phyloP scores from a whole-genome alignment of 2,329 filamentous ascomycete species.

The Talaromyces amestolkiae region DNA sequence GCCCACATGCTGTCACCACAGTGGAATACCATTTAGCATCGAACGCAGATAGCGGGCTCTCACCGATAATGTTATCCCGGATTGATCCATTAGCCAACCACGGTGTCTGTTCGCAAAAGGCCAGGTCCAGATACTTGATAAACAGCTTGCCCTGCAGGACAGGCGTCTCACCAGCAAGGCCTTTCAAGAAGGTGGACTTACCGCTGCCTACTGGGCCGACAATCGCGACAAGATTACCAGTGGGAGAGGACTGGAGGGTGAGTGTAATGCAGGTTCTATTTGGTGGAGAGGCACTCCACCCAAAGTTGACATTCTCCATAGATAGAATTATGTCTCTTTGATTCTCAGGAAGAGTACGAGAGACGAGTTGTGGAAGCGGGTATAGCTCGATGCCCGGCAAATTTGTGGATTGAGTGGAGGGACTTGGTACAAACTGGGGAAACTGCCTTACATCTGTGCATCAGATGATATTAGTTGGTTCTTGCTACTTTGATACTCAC shows the following conservation, averaged over 20 bases:
- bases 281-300: background rate
- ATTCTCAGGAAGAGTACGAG: background rate
- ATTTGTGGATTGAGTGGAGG: background rate
- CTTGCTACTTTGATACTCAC: background rate
- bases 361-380: background rate
- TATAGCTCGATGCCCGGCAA: background rate
- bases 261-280: too few relatives aligned
- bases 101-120: conserved; percentile 30
- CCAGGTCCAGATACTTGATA: conserved; percentile 18
- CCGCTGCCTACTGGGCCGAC: background rate
- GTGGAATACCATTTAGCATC: background rate
- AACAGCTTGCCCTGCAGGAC: background rate
- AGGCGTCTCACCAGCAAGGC: background rate
- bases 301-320: background rate
- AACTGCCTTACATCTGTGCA: background rate
- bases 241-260: background rate
- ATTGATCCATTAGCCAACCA: conserved; percentile 31
- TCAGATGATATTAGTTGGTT: background rate
- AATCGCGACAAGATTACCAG: background rate
- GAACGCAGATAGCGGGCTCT: conserved; percentile 15
- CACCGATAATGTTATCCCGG: conserved; percentile 30
- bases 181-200: background rate
- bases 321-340: background rate
- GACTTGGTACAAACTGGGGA: background rate
- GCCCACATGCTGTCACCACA: conserved; percentile 21